Evolutionary conservation across 1,284 basidiomycete genomes (phyloP).

Genomic region (Cerioporus squamosus): DNA sequence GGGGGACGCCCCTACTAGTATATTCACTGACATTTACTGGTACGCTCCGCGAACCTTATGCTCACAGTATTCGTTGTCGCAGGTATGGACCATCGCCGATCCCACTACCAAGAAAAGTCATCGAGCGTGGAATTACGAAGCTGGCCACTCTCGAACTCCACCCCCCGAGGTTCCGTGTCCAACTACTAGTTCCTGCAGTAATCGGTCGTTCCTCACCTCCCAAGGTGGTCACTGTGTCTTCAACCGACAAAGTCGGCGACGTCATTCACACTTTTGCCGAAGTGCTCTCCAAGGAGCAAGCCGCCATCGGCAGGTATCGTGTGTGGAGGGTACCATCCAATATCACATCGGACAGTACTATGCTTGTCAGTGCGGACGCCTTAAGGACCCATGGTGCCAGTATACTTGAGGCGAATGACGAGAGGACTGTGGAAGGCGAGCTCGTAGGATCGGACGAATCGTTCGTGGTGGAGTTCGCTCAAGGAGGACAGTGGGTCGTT

Average conservation of each 20-base stretch:
- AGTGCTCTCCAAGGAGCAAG: slow-evolving; percentile 31
- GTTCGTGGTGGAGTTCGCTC: slow-evolving; percentile 68
- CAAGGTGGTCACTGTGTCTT: slow-evolving; percentile 47
- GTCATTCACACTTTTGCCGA: slow-evolving; percentile 26
- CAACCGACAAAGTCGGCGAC: slow-evolving; percentile 44
- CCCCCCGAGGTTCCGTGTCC: slow-evolving; percentile 72
- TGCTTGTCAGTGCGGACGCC: slow-evolving; percentile 35
- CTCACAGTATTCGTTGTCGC: slow-evolving; percentile 11
- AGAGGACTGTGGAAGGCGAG: slow-evolving; percentile 61
- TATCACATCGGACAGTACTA: slow-evolving; percentile 11
- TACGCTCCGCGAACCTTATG: background rate
- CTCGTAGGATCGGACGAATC: slow-evolving; percentile 60
- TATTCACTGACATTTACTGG: too few relatives aligned
- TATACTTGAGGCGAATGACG: slow-evolving; percentile 37
- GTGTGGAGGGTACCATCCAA: slow-evolving; percentile 57
- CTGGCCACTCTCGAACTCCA: slow-evolving; percentile 76
- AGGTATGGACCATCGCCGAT: slow-evolving; percentile 73
- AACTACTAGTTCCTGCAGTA: slow-evolving; percentile 41
- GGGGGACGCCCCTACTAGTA: too few relatives aligned
- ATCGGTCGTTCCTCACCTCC: slow-evolving; percentile 20
- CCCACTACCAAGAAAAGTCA: slow-evolving; percentile 68
- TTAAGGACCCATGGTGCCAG: slow-evolving; percentile 42
- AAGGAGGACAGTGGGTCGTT: slow-evolving; percentile 50
- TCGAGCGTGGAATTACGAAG: slow-evolving; percentile 58
- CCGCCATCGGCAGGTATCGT: slow-evolving; percentile 44